Conservation (phyloP, 1,284 basidiomycete species). For the Singerocomus inundabilis region DNA sequence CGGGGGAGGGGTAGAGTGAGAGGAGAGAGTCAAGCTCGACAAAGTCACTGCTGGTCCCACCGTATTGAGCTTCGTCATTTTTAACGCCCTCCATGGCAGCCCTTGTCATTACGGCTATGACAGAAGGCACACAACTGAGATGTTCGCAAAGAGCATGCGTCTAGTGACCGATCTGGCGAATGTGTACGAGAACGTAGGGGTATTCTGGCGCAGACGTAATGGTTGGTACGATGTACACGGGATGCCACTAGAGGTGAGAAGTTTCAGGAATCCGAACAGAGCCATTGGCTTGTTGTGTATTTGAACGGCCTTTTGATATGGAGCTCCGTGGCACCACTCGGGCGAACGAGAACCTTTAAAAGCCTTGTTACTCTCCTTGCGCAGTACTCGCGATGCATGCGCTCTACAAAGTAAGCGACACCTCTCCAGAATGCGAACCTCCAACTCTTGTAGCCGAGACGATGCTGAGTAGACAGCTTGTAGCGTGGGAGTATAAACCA, state of each 20-base stretch:
- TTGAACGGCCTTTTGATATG: conserved; percentile 87
- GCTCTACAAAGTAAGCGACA: conserved; percentile 81
- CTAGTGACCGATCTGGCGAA: conserved; percentile 90
- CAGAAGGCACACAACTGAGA: conserved; percentile 74
- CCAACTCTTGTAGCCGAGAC: conserved; percentile 86
- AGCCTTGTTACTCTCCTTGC: conserved; percentile 72
- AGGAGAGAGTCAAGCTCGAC: conserved; percentile 64
- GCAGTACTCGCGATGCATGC: conserved; percentile 77
- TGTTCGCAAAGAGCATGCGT: conserved; percentile 78
- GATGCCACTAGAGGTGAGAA: conserved; percentile 85
- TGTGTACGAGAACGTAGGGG: conserved; percentile 82
- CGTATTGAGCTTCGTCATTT: conserved; percentile 51
- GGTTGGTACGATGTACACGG: conserved; percentile 54
- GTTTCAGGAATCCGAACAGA: conserved; percentile 85
- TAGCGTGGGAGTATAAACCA: conserved; percentile 83
- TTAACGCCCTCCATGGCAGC: conserved; percentile 73
- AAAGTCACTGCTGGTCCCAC: conserved; percentile 64
- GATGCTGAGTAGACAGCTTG: conserved; percentile 80
- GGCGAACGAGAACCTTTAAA: conserved; percentile 78
- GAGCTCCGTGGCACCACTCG: conserved; percentile 85
- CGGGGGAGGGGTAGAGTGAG: conserved; percentile 55
- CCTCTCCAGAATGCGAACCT: conserved; percentile 85
- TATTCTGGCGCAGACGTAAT: conserved; percentile 92
- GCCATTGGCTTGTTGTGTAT: conserved; percentile 88
- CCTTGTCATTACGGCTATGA: conserved; percentile 71